Conservation (phyloP, 306 rosid species). For the Citrullus colocynthis region DNA sequence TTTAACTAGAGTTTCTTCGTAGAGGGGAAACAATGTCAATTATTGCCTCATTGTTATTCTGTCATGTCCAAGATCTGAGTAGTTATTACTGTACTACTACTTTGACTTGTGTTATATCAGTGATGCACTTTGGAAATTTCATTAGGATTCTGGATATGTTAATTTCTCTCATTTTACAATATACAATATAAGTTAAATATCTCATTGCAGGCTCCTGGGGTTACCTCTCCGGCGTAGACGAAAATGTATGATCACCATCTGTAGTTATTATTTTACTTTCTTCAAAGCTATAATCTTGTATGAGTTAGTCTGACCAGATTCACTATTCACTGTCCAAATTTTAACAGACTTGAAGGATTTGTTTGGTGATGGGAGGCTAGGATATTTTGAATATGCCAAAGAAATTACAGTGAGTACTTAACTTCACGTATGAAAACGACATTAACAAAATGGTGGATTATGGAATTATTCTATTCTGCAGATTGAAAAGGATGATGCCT, state of each 20-base stretch:
- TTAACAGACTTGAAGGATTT: conserved; percentile 54
- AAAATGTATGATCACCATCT: conserved; percentile 42
- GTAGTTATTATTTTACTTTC: conserved; percentile 6
- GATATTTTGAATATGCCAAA: conserved; percentile 74
- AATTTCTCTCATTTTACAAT: conserved; percentile 12
- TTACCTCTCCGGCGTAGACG: conserved; percentile 65
- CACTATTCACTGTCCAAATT: background rate
- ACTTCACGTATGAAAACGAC: background rate
- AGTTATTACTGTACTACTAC: too few relatives aligned
- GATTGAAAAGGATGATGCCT: conserved; percentile 74
- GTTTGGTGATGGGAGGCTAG: conserved; percentile 52
- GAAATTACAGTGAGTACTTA: conserved; percentile 54
- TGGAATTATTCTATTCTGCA: conserved; percentile 18
- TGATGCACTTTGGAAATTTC: background rate
- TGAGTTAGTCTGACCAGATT: background rate
- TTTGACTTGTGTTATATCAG: background rate
- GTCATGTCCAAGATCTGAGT: background rate
- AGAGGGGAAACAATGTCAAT: background rate
- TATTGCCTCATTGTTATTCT: background rate
- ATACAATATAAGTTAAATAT: conserved; percentile 19
- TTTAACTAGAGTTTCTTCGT: too few relatives aligned
- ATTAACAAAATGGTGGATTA: background rate
- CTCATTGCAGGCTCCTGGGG: conserved; percentile 58
- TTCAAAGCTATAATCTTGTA: background rate
- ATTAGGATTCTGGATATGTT: background rate